A percentile compares a stretch with the other conserved stretches of the same genome.
phyloP scores from a whole-genome alignment of 1,284 basidiomycete species.

The Sanghuangporus baumii region DNA sequence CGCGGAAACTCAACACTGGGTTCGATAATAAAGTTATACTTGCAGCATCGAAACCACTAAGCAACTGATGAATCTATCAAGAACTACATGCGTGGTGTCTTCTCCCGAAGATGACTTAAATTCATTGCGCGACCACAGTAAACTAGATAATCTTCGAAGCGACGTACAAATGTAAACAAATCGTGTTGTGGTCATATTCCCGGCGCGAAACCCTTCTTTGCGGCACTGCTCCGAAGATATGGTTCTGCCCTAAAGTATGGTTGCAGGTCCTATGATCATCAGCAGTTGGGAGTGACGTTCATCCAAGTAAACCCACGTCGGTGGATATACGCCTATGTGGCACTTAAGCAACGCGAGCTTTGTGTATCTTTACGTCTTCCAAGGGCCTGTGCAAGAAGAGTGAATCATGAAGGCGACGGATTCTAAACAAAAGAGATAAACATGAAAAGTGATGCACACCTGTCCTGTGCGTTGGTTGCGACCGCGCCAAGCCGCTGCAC shows the following conservation, averaged over 20 bases:
- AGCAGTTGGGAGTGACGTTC: not conserved
- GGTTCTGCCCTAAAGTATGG: slow-evolving; percentile 12
- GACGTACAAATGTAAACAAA: slow-evolving; percentile 18
- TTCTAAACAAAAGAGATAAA: slow-evolving; percentile 3
- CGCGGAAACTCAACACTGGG: not conserved
- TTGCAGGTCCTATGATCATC: not conserved
- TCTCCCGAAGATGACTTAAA: not conserved
- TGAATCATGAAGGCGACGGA: slow-evolving; percentile 16
- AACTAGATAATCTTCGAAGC: not conserved
- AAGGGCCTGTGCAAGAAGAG: slow-evolving; percentile 47
- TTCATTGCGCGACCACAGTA: not conserved
- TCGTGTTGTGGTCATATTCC: slow-evolving; percentile 16
- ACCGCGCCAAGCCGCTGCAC: slow-evolving; percentile 79
- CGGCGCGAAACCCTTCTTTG: slow-evolving; percentile 18
- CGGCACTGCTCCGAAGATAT: slow-evolving; percentile 4
- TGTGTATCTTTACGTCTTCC: slow-evolving; percentile 79
- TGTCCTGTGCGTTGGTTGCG: slow-evolving; percentile 71
- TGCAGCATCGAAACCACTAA: not conserved
- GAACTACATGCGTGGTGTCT: not conserved
- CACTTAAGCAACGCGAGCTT: slow-evolving; percentile 50
- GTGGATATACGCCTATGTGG: not conserved
- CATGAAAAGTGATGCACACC: slow-evolving; percentile 39
- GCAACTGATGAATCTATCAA: not conserved
- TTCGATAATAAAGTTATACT: too few relatives aligned
- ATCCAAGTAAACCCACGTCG: not conserved